A percentile compares a stretch with the other conserved stretches of the same genome.
Evolutionary conservation across 2,329 filamentous ascomycete species (phyloP).

Genomic region (Raffaelea albimanens): DNA sequence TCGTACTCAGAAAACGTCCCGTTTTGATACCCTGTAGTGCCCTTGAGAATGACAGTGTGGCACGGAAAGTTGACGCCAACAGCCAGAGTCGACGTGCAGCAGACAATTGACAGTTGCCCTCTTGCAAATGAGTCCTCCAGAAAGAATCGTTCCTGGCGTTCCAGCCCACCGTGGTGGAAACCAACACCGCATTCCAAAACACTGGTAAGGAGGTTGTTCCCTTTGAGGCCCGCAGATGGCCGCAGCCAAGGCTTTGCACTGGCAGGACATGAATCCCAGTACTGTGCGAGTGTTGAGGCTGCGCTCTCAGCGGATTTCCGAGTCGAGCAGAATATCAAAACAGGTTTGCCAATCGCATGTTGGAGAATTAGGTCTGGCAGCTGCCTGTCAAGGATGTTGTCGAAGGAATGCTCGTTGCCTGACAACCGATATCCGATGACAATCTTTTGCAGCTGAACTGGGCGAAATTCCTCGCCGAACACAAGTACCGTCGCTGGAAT

Average conservation of each 20-base stretch:
- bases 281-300: slow-evolving; percentile 55
- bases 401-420: slow-evolving; percentile 68
- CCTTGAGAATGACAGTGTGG: slow-evolving; percentile 75
- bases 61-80: slow-evolving; percentile 79
- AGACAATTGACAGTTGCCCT: slow-evolving; percentile 70
- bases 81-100: slow-evolving; percentile 77
- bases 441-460: slow-evolving; percentile 65
- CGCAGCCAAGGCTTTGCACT: slow-evolving; percentile 53
- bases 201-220: slow-evolving; percentile 52
- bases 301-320: slow-evolving; percentile 60
- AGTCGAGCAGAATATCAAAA: slow-evolving; percentile 77
- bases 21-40: slow-evolving; percentile 59
- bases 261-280: slow-evolving; percentile 46
- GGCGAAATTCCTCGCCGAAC: slow-evolving; percentile 73
- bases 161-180: slow-evolving; percentile 74
- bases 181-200: slow-evolving; percentile 51
- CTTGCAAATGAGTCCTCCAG: slow-evolving; percentile 61
- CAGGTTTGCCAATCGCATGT: slow-evolving; percentile 62
- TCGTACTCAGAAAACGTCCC: slow-evolving; percentile 59
- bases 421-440: slow-evolving; percentile 61
- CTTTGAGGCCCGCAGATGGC: slow-evolving; percentile 38
- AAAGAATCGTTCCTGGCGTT: slow-evolving; percentile 49
- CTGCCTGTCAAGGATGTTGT: slow-evolving; percentile 56
- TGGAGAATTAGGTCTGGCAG: slow-evolving; percentile 57
- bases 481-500: slow-evolving; percentile 56